Base-by-base conservation (phyloP, 2,329 filamentous ascomycete species). In the Dissoconium aciculare region DNA sequence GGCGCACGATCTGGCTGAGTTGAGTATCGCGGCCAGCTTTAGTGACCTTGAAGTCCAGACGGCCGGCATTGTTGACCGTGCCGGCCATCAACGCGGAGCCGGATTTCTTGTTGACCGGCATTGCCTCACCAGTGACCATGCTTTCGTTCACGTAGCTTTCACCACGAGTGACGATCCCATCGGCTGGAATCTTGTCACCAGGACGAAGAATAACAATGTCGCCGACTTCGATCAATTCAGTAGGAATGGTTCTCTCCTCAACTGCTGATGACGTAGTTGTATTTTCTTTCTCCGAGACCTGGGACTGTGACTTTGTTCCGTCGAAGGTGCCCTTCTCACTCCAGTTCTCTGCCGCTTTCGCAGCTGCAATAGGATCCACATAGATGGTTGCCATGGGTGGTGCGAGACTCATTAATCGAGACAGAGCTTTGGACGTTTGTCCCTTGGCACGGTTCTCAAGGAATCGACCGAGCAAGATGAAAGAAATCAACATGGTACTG, bases 381-480 rank as follows among this genome's bases (percentile, higher is more conserved):
- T 95, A 98, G 42, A 98, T 95, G 4, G 84, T 91, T 2, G 89
- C 84, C 80, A 92, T 95, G 1, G 85, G 92, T 1, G 89, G 89
- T 15, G 89, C 82, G 28, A 98, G 65, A 11, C 83, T 94, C 89
- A 98, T 98, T 17, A 98, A 71, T 14, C 77, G 71, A 5, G 87
- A 95, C 3, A 98, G 68, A 1, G 89, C 89, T 51, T 82, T 89
- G 4, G 85, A 94, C 0, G 89, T 98, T 58, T 95, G 82, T 0
- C 89, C 89, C 60, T 95, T 98, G 31, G 89, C 89, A 11, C 76
- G 66, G 52, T 95, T 98, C 57, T 98, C 89, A 11, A 98, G 60
- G 60, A 79, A 98, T 19, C 89, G 76, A 3, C 89, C 83, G 3
- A 98, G 60, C 1, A 79, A 84, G 54, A 94, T 83, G 52, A 98